phyloP scores from a whole-genome alignment of 345 rosid species.

The Salix viminalis region DNA sequence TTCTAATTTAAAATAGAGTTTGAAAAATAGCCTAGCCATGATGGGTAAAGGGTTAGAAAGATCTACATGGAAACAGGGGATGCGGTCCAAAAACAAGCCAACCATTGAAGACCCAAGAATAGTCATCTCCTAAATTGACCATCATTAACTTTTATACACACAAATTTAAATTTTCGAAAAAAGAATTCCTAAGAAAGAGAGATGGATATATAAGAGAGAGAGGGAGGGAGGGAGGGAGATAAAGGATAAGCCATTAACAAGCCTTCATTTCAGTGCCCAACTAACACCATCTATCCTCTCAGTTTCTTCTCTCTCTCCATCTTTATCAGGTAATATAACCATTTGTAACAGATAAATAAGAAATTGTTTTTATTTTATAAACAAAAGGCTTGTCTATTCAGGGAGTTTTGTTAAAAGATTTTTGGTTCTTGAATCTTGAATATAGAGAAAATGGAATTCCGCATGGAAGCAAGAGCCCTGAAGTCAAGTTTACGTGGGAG shows the following conservation, averaged over 20 bases:
- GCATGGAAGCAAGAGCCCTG: conserved; percentile 59
- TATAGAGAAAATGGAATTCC: conserved; percentile 29
- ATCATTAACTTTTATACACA: neutral
- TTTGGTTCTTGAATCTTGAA: conserved; percentile 1
- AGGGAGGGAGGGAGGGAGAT: neutral
- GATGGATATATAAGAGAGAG: neutral
- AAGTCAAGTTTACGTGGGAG: conserved; percentile 52
- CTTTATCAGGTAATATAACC: conserved; percentile 21
- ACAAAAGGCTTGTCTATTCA: neutral
- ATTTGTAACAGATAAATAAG: neutral
- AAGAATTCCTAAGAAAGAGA: neutral
- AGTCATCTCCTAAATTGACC: conserved; percentile 20
- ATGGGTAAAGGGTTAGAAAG: neutral
- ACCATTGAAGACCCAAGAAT: neutral
- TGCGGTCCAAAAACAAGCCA: conserved; percentile 21
- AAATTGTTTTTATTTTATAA: neutral
- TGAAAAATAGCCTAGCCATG: neutral
- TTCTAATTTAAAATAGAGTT: too few species aligned
- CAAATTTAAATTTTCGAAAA: neutral
- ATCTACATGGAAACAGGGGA: conserved; percentile 12
- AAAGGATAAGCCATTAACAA: conserved; percentile 37
- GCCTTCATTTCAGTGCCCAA: conserved; percentile 37
- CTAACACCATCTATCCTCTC: conserved; percentile 10
- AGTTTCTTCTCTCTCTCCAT: neutral
- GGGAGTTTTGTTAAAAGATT: neutral